These are phyloP conservation scores for Biscogniauxia sp. DNA, from an alignment of 2,329 filamentous ascomycete species.

Conservation along the genomic window DNA sequence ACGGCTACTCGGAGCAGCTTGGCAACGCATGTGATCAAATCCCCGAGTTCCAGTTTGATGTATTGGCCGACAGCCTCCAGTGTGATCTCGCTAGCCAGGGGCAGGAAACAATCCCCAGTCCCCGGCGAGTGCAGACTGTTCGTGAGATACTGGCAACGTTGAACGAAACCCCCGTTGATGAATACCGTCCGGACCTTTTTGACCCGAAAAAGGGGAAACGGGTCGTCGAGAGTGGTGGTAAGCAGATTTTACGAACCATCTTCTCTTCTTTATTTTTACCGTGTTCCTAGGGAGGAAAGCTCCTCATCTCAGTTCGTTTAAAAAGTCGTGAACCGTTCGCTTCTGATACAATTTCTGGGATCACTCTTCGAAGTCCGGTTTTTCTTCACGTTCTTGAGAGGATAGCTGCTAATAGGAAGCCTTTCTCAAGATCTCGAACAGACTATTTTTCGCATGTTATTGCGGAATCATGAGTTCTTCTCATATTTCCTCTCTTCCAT, in stretches of 20 bases:
- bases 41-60: conserved; percentile 48
- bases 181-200: conserved; percentile 49
- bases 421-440: conserved; percentile 41
- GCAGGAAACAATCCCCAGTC: conserved; percentile 26
- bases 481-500: conserved; percentile 49
- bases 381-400: neutral
- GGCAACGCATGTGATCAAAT: conserved; percentile 49
- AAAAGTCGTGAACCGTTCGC: neutral
- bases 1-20: conserved; percentile 46
- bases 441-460: conserved; percentile 52
- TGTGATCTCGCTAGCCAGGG: conserved; percentile 40
- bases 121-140: conserved; percentile 45
- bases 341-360: neutral
- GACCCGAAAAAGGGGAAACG: conserved; percentile 30
- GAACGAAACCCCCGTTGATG: conserved; percentile 37
- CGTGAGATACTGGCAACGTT: conserved; percentile 51
- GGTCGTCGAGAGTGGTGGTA: conserved; percentile 37
- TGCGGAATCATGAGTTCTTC: conserved; percentile 54
- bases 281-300: neutral
- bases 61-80: conserved; percentile 52
- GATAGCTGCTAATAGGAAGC: neutral
- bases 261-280: neutral
- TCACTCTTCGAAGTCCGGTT: neutral
- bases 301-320: neutral
- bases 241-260: neutral